Percentiles rank a stretch among this genome's conserved stretches.
Conservation (phyloP, 441 rosid genomes). For the Populus hybrid region DNA sequence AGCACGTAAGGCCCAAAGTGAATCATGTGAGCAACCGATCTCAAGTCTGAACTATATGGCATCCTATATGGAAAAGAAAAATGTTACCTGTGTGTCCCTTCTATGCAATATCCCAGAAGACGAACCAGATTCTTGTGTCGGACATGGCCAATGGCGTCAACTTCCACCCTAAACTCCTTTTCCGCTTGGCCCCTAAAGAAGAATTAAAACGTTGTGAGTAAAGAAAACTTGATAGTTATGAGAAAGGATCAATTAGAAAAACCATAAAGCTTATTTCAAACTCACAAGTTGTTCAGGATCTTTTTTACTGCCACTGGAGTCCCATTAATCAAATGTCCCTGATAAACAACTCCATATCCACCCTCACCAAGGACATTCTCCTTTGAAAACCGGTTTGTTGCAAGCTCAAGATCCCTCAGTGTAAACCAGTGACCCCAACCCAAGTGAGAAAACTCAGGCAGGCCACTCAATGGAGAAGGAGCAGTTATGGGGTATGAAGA, state of each 20-base stretch:
- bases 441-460: conserved; percentile 83
- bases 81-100: conserved; percentile 82
- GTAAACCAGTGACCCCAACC: conserved; percentile 99
- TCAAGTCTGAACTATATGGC: neutral
- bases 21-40: neutral
- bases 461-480: conserved; percentile 75
- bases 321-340: conserved; percentile 72
- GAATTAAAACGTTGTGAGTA: conserved; percentile 5
- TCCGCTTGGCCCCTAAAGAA: conserved; percentile 89
- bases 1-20: neutral
- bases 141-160: conserved; percentile 96
- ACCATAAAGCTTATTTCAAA: conserved; percentile 7
- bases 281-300: conserved; percentile 85
- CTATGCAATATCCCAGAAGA: conserved; percentile 94
- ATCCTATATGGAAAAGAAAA: neutral
- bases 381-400: conserved; percentile 79
- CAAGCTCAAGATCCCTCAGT: conserved; percentile 85
- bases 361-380: conserved; percentile 94
- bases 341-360: conserved; percentile 91
- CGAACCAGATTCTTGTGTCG: conserved; percentile 98
- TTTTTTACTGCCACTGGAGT: conserved; percentile 86
- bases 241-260: neutral
- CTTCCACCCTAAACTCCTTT: conserved; percentile 91
- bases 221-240: conserved; percentile 1
- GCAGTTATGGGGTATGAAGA: conserved; percentile 61